Evolutionary conservation across 805 yeast genomes (phyloP), one percentile per base, ranked within the genome.

Genomic region (Zygotorulaspora florentina): DNA sequence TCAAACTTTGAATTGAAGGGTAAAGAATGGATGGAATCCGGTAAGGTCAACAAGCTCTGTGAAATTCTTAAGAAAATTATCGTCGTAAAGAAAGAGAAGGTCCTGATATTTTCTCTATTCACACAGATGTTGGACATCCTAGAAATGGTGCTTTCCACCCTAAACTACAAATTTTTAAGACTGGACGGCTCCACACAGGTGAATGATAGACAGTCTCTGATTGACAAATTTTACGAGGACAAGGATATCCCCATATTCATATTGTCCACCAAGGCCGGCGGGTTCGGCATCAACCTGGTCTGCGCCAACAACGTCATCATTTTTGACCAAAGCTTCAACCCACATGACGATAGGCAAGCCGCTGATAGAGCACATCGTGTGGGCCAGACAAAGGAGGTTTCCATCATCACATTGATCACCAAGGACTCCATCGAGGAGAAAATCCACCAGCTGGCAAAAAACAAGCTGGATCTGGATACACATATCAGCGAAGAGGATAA

Each of bases 301-400:
- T 93, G 96, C 61, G 98, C 99, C 7, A 91, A 88, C 62, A 80
- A 83, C 50, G 99, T 93, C 2, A 75, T 93, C 43, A 86, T 93
- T 27, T 90, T 83, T 61, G 99, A 93, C 63, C 91, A 89, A 63
- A 83, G 95, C 41, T 93, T 93, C 71, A 93, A 93, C 61, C 99
- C 99, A 0, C 99, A 93, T 65, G 99, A 93, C 64, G 99, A 93
- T 62, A 85, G 85, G 61, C 99, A 93, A 69, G 99, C 99, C 1
- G 98, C 95, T 63, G 99, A 93, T 66, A 79, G 99, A 62, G 96
- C 98, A 0, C 99, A 93, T 65, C 78, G 99, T 66, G 96, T 93
- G 20, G 99, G 99, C 1, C 98, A 91, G 68, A 80, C 83, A 6
- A 79, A 83, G 44, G 87, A 85, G 40, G 99, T 93, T 16, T 70